phyloP scores from a whole-genome alignment of 1,139 yeast species.

The Magnusiomyces clavatus region DNA sequence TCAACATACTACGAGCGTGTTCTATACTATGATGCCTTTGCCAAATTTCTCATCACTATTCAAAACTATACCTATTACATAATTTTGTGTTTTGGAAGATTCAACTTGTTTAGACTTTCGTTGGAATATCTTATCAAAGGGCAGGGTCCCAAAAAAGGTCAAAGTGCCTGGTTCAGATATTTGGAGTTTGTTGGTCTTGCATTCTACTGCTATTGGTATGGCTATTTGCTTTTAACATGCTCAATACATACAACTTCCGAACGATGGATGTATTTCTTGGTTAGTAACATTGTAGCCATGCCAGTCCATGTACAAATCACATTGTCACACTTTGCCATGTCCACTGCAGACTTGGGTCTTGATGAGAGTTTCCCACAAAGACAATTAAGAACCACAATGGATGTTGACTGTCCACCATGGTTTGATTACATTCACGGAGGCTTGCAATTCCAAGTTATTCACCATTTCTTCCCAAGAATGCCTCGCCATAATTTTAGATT shows the following conservation, averaged over 20 bases:
- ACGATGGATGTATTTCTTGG: conserved; percentile 52
- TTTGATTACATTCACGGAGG: conserved; percentile 89
- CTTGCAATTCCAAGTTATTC: conserved; percentile 83
- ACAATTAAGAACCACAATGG: conserved; percentile 89
- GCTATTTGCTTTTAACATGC: conserved; percentile 52
- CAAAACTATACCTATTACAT: conserved; percentile 75
- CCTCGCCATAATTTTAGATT: conserved; percentile 80
- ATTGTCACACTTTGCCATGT: conserved; percentile 87
- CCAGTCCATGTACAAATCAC: conserved; percentile 90
- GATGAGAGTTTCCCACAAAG: conserved; percentile 76
- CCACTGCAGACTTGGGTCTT: conserved; percentile 76
- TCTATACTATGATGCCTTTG: conserved; percentile 60
- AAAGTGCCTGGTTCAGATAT: conserved; percentile 82
- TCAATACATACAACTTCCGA: conserved; percentile 45
- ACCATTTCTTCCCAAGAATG: conserved; percentile 80
- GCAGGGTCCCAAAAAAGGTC: conserved; percentile 69
- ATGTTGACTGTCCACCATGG: conserved; percentile 91
- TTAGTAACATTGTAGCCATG: conserved; percentile 78
- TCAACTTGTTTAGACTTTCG: conserved; percentile 72
- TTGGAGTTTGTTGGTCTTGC: conserved; percentile 63
- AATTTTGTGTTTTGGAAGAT: conserved; percentile 73
- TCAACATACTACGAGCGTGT: conserved; percentile 72
- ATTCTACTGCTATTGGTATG: conserved; percentile 72
- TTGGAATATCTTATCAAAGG: conserved; percentile 70
- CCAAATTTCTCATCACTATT: conserved; percentile 48